A percentile compares a stretch with the other conserved stretches of the same genome.
Evolutionary conservation across 805 yeast species (phyloP).

Genomic region (Teunomyces panamensis): DNA sequence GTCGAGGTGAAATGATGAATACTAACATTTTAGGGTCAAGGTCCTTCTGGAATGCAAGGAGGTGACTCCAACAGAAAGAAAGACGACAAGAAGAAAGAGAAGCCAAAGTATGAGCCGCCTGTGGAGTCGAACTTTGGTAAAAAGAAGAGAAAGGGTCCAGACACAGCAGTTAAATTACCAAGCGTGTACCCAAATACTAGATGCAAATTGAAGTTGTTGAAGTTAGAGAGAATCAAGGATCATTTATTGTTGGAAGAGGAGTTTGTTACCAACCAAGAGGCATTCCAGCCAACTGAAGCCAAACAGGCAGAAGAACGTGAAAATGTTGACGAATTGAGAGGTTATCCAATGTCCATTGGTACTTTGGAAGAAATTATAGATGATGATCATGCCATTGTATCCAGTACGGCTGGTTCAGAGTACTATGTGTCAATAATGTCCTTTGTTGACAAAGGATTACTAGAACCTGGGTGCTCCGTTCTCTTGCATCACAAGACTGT

Average conservation of each 20-base stretch:
- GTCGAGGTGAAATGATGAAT: not conserved
- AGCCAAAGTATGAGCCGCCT: slow-evolving; percentile 98
- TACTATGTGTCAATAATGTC: slow-evolving; percentile 94
- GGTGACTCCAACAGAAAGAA: slow-evolving; percentile 46
- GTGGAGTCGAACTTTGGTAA: slow-evolving; percentile 92
- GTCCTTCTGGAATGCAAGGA: slow-evolving; percentile 54
- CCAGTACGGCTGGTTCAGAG: slow-evolving; percentile 94
- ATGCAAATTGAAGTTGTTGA: slow-evolving; percentile 84
- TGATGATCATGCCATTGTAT: slow-evolving; percentile 98
- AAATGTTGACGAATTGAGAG: slow-evolving; percentile 92
- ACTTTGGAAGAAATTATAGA: slow-evolving; percentile 96
- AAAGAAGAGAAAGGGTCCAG: slow-evolving; percentile 91
- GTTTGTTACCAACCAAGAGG: slow-evolving; percentile 91
- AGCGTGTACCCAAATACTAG: slow-evolving; percentile 88
- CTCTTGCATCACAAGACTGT: slow-evolving; percentile 93
- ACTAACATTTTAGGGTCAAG: slow-evolving; percentile 44
- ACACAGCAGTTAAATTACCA: slow-evolving; percentile 81
- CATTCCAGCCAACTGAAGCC: slow-evolving; percentile 92
- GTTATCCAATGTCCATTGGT: slow-evolving; percentile 94
- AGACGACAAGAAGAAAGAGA: slow-evolving; percentile 67
- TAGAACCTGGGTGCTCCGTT: slow-evolving; percentile 97
- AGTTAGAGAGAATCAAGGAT: slow-evolving; percentile 95
- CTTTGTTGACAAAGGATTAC: slow-evolving; percentile 91
- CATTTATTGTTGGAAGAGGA: slow-evolving; percentile 93
- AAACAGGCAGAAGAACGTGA: slow-evolving; percentile 95